Percentiles rank a stretch among this genome's conserved stretches.
Conservation (phyloP, 306 rosid genomes). For the Echinosophora koreensis region DNA sequence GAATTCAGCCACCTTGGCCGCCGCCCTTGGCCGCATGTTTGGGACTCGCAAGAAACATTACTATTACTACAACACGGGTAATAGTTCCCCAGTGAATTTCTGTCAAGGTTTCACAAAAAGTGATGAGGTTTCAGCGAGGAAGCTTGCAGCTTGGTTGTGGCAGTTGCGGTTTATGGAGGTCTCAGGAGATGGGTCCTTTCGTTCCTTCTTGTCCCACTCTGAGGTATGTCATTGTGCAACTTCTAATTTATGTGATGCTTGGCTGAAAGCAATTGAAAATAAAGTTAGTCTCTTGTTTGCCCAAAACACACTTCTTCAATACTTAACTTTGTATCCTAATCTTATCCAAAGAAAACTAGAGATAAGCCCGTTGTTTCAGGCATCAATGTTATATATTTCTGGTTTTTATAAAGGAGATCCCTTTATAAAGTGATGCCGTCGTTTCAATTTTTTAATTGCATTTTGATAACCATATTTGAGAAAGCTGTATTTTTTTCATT, state of each 20-base stretch:
- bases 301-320: too few relatives aligned
- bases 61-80: not conserved
- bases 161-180: conserved; percentile 47
- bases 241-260: not conserved
- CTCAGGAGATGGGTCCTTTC: too few relatives aligned
- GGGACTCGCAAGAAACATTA: conserved; percentile 9
- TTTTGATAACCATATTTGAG: too few relatives aligned
- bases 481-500: too few relatives aligned
- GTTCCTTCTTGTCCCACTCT: too few relatives aligned
- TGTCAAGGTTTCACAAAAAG: not conserved
- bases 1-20: too few relatives aligned
- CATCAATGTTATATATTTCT: not conserved
- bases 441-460: too few relatives aligned
- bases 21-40: conserved; percentile 13
- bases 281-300: not conserved
- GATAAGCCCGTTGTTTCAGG: not conserved
- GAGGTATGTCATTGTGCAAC: too few relatives aligned
- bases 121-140: conserved; percentile 57
- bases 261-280: not conserved
- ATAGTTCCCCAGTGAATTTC: conserved; percentile 34
- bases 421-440: too few relatives aligned
- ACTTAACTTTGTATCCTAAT: too few relatives aligned
- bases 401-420: not conserved
- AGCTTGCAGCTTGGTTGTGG: conserved; percentile 76
- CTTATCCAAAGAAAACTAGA: too few relatives aligned